Base-by-base conservation (phyloP, 2,329 filamentous ascomycete species). In the Graphium sp. region DNA sequence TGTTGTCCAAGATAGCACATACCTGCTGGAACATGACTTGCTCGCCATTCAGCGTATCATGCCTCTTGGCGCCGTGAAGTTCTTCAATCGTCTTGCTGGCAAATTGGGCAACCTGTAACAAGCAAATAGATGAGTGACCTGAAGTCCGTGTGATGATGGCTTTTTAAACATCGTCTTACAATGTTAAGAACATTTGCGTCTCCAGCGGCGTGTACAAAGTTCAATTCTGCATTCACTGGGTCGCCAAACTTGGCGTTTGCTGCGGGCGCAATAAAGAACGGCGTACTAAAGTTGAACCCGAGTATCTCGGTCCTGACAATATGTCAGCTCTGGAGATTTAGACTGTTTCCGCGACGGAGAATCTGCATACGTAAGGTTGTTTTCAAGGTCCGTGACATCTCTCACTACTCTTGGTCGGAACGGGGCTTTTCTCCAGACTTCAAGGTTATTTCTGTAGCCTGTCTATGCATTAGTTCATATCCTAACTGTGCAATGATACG, bases 381-480 rank as follows among this genome's bases (percentile, higher is more conserved):
- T 38, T 21, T 53, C 52, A 13, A 52, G 39, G 9, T 40, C 39
- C 7, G 39, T 40, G 23, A 61, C 50, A 31, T 59, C 51, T 15
- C 39, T 40, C 31, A 60, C 31, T 15, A 54, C 46, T 20, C 54
- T 47, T 29, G 58, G 54, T 22, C 58, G 48, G 16, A 62, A 43
- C 22, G 50, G 48, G 29, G 54, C 56, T 33, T 58, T 55, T 21
- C 50, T 42, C 49, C 51, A 65, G 22, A 59, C 50, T 31, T 63
- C 58, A 5, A 65, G 49, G 40, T 64, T 63, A 44, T 62, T 58
- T 26, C 58, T 51, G 49, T 65, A 64, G 1, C 53, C 30, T 49
- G 32, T 22, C 20, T 22, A n/a, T 22, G 20, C 8, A 22, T n/a
- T n/a, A 22, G 20, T 8, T 8, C 8, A 8, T 8, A 8, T n/a